A percentile compares a stretch with the other conserved stretches of the same genome.
These are phyloP conservation scores for Peribolospora baueri DNA, from an alignment of 768 basidiomycete species.

Conservation along the genomic window DNA sequence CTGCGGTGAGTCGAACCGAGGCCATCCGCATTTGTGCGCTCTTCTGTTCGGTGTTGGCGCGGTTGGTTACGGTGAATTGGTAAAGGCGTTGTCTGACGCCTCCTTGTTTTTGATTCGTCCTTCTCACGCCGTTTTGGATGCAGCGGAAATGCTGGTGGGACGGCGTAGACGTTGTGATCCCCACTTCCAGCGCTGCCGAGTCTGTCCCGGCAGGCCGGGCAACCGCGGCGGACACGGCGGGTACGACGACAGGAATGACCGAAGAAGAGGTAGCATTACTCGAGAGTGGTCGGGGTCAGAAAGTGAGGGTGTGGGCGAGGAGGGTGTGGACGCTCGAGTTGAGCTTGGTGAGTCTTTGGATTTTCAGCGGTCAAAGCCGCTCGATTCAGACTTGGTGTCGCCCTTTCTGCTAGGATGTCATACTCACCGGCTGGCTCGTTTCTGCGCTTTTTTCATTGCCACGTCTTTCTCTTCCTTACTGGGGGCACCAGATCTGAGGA, in stretches of 20 bases:
- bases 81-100: not conserved
- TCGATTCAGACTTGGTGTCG: too few relatives aligned
- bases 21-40: not conserved
- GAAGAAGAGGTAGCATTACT: not conserved
- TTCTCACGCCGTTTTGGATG: not conserved
- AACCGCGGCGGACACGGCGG: not conserved
- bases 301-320: constrained; percentile 82
- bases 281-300: constrained; percentile 15
- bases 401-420: too few relatives aligned
- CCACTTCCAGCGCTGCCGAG: constrained; percentile 25
- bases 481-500: too few relatives aligned
- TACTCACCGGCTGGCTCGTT: too few relatives aligned
- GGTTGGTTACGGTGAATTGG: constrained; percentile 2
- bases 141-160: constrained; percentile 99
- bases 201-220: constrained; percentile 9
- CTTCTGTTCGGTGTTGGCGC: not conserved
- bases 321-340: constrained; percentile 96
- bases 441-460: too few relatives aligned
- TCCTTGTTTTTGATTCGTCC: too few relatives aligned
- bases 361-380: not conserved
- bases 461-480: too few relatives aligned
- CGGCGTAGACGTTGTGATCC: constrained; percentile 52
- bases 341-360: constrained; percentile 39
- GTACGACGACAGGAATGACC: not conserved
- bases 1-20: constrained; percentile 45